These are phyloP conservation scores for Amanita polypyramis DNA, from an alignment of 768 basidiomycete species.

Conservation along the genomic window DNA sequence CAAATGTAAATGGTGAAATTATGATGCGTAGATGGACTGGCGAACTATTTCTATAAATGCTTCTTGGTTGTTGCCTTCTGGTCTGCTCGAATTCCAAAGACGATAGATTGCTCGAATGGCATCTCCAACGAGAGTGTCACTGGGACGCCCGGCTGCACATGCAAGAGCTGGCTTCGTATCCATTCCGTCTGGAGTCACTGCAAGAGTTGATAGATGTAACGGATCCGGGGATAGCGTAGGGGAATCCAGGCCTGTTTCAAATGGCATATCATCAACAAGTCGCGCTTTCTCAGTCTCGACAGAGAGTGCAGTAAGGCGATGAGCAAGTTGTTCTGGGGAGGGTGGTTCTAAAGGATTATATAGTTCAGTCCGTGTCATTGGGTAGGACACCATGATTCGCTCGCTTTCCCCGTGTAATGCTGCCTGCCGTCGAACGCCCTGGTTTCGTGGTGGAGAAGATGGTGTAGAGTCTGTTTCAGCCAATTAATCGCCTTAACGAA, in stretches of 20 bases:
- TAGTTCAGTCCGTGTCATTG: slow-evolving; percentile 17
- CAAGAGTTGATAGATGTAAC: slow-evolving; percentile 12
- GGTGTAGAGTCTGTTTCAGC: slow-evolving; percentile 36
- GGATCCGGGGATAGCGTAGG: slow-evolving; percentile 10
- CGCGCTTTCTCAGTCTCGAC: slow-evolving; percentile 14
- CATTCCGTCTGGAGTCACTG: not conserved
- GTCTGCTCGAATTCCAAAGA: slow-evolving; percentile 42
- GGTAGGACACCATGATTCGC: slow-evolving; percentile 24
- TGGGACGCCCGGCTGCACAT: not conserved
- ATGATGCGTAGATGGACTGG: not conserved
- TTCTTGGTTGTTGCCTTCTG: slow-evolving; percentile 7
- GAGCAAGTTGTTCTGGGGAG: slow-evolving; percentile 29
- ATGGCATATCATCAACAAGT: slow-evolving; percentile 5
- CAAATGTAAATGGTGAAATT: not conserved
- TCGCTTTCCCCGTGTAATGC: slow-evolving; percentile 12
- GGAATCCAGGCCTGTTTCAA: slow-evolving; percentile 8
- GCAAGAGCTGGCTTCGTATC: slow-evolving; percentile 1
- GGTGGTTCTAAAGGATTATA: slow-evolving; percentile 33
- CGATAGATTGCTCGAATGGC: slow-evolving; percentile 46
- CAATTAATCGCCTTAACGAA: not conserved
- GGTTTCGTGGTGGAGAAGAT: slow-evolving; percentile 35
- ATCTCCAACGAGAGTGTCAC: slow-evolving; percentile 34
- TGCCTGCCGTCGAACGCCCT: slow-evolving; percentile 13
- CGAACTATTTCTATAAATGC: slow-evolving; percentile 5
- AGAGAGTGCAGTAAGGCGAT: slow-evolving; percentile 27